Evolutionary conservation across 1,284 basidiomycete species (phyloP).

Genomic region (Heimioporus punctisporus): DNA sequence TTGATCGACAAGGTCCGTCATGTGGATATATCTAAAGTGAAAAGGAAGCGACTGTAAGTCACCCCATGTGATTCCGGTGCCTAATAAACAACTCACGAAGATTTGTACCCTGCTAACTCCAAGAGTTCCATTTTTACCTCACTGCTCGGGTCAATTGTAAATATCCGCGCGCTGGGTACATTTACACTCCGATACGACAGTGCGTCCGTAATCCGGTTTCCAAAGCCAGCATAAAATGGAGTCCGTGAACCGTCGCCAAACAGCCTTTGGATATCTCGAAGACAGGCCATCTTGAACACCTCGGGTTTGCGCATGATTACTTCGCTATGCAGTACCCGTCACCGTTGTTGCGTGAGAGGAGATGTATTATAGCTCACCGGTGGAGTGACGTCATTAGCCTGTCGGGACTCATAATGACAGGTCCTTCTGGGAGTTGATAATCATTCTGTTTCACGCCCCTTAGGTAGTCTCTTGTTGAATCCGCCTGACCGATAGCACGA

Average conservation of each 20-base stretch:
- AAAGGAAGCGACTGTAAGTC: background rate
- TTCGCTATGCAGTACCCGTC: conserved; percentile 55
- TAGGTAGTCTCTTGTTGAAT: conserved; percentile 95
- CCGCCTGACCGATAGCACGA: conserved; percentile 97
- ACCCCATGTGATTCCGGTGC: no score
- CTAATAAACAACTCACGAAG: conserved; percentile 61
- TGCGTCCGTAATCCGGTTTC: conserved; percentile 98
- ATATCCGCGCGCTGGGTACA: conserved; percentile 94
- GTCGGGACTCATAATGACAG: conserved; percentile 99
- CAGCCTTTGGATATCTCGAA: conserved; percentile 94
- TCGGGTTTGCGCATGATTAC: conserved; percentile 99
- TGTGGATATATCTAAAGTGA: conserved; percentile 81
- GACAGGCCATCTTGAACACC: conserved; percentile 99
- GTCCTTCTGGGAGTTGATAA: conserved; percentile 96
- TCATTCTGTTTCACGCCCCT: conserved; percentile 96
- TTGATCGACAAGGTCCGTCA: conserved; percentile 99
- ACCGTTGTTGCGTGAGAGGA: background rate
- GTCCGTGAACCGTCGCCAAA: conserved; percentile 77
- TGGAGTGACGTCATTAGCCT: conserved; percentile 94
- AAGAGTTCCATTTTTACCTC: conserved; percentile 98
- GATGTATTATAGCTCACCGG: conserved; percentile 54
- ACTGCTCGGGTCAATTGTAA: conserved; percentile 96
- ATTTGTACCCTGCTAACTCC: conserved; percentile 96
- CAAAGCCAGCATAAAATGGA: conserved; percentile 98
- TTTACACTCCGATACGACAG: conserved; percentile 97